Evolutionary conservation across 768 basidiomycete genomes (phyloP).

Genomic region (Arthromyces matolae): DNA sequence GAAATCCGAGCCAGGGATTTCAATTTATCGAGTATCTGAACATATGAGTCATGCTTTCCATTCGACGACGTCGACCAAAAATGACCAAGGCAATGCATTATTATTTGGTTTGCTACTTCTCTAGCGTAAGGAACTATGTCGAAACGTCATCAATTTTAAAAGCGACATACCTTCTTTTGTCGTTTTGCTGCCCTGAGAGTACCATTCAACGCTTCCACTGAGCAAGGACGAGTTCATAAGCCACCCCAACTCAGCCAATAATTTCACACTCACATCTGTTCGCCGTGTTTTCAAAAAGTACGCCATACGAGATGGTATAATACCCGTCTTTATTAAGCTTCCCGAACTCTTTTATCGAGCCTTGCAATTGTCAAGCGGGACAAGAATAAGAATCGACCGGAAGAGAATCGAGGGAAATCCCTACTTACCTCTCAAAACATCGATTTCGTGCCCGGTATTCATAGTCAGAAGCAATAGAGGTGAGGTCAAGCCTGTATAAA

Average conservation of each 20-base stretch:
- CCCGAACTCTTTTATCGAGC: conserved; percentile 43
- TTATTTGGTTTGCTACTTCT: too few species aligned
- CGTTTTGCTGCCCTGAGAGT: conserved; percentile 43
- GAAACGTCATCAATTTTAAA: too few species aligned
- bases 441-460: conserved; percentile 34
- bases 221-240: not conserved
- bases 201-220: conserved; percentile 47
- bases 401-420: too few species aligned
- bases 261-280: conserved; percentile 36
- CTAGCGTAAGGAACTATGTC: too few species aligned
- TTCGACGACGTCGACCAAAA: too few species aligned
- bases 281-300: conserved; percentile 45
- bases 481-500: too few species aligned
- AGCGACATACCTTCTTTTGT: conserved; percentile 41
- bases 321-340: conserved; percentile 35
- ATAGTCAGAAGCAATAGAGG: too few species aligned
- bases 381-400: not conserved
- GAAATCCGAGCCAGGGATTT: too few species aligned
- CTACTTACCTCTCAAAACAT: conserved; percentile 30
- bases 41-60: too few species aligned
- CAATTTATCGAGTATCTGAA: too few species aligned
- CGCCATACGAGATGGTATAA: conserved; percentile 36
- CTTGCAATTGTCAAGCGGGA: conserved; percentile 18
- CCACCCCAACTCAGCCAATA: too few species aligned
- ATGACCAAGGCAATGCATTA: too few species aligned